These are phyloP conservation scores for Pseudovirgaria hyperparasitica DNA, from an alignment of 2,329 filamentous ascomycete species.

Conservation along the genomic window DNA sequence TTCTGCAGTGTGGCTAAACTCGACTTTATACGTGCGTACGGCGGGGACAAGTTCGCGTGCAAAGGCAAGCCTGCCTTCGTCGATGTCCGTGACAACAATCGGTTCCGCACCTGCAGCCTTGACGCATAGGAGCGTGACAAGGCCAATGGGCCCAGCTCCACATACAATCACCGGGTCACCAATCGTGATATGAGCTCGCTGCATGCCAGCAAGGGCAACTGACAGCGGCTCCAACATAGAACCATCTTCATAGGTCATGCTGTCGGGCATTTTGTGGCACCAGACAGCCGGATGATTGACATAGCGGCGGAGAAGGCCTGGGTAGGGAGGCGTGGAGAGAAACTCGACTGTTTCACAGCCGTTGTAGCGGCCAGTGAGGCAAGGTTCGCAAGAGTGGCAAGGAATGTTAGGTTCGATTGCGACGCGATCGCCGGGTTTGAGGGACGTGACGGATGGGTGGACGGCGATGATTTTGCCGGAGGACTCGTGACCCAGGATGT, in stretches of 20 bases:
- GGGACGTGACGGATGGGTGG: constrained; percentile 62
- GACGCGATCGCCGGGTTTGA: constrained; percentile 80
- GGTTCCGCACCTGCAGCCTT: constrained; percentile 81
- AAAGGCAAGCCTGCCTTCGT: constrained; percentile 71
- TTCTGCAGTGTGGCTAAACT: constrained; percentile 49
- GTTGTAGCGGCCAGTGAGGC: constrained; percentile 87
- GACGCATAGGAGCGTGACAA: constrained; percentile 76
- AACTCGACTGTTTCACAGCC: constrained; percentile 80
- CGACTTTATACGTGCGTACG: constrained; percentile 69
- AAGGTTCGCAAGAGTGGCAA: constrained; percentile 82
- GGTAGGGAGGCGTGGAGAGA: constrained; percentile 79
- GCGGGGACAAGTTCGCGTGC: constrained; percentile 72
- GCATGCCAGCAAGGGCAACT: constrained; percentile 78
- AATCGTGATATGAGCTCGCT: constrained; percentile 65
- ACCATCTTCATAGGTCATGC: constrained; percentile 81
- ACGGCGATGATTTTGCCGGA: constrained; percentile 70
- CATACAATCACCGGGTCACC: constrained; percentile 84
- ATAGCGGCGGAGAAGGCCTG: constrained; percentile 78
- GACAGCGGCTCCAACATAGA: constrained; percentile 81
- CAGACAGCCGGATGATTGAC: constrained; percentile 89
- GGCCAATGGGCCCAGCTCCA: constrained; percentile 85
- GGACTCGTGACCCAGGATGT: constrained; percentile 91
- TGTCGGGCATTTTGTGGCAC: constrained; percentile 88
- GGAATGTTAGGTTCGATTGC: constrained; percentile 91
- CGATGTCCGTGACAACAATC: constrained; percentile 89